Percentiles rank a stretch among this genome's conserved stretches.
Evolutionary conservation across 2,329 filamentous ascomycete genomes (phyloP).

Genomic region (Rasamsonia emersonii): DNA sequence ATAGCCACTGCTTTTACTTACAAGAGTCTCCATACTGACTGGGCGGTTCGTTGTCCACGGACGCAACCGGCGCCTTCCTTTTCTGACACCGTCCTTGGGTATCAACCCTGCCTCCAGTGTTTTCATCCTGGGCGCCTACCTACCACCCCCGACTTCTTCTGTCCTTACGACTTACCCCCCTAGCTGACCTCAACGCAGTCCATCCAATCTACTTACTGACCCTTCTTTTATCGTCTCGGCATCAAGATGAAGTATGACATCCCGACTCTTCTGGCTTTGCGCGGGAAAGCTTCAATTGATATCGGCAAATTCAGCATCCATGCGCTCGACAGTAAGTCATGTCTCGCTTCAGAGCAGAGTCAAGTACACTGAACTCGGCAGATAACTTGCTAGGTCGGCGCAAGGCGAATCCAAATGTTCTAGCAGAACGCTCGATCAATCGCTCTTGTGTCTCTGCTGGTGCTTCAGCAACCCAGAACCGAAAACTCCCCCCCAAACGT

Average conservation of each 20-base stretch:
- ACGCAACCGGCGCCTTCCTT: not conserved
- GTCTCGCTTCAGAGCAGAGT: not conserved
- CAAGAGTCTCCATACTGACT: too few relatives aligned
- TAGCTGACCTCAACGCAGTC: not conserved
- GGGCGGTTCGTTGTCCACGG: too few relatives aligned
- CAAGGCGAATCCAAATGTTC: conserved; percentile 12
- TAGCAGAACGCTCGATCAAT: conserved; percentile 20
- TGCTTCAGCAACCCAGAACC: conserved; percentile 14
- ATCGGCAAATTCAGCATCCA: conserved; percentile 19
- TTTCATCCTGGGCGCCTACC: not conserved
- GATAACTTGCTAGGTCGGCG: conserved; percentile 17
- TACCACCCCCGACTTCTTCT: too few relatives aligned
- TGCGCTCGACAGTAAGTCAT: conserved; percentile 22
- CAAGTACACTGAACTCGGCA: conserved; percentile 4
- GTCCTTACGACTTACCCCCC: too few relatives aligned
- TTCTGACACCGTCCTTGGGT: too few relatives aligned
- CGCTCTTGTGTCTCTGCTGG: conserved; percentile 15
- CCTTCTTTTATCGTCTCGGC: not conserved
- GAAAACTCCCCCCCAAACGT: conserved; percentile 8
- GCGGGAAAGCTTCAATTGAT: conserved; percentile 19
- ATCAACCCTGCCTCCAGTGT: not conserved
- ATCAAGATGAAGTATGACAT: conserved; percentile 28
- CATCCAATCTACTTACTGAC: not conserved
- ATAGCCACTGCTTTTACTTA: too few relatives aligned
- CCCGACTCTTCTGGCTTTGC: conserved; percentile 27